Evolutionary conservation across 2,329 filamentous ascomycete genomes (phyloP), one percentile per base, ranked within the genome.

Genomic region (Fusarium cyanostomum): DNA sequence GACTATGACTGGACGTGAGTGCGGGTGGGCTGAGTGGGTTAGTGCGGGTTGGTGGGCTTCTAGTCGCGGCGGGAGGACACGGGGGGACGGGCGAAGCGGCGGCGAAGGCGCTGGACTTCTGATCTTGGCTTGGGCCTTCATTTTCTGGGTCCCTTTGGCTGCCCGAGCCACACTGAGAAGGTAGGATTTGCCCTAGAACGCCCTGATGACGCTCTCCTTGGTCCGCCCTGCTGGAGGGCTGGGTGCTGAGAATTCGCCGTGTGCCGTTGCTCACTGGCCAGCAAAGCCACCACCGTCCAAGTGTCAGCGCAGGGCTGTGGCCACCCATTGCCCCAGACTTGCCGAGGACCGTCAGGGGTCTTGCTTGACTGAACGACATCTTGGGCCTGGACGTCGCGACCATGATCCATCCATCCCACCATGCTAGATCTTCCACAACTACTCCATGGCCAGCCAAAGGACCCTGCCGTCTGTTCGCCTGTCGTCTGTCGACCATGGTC

Each of bases 1-100:
- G 49, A 33, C 30, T 59, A 26, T 69, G 60, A 66, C 60, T 70
- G 65, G 62, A 60, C 44, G 44, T 59, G 41, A 53, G 52, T 57
- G 48, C 50, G 54, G 52, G 67, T 71, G 68, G 68, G 61, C 63
- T 69, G 58, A 61, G 66, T 69, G 67, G 67, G 55, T 59, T 66
- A 38, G 48, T 30, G 59, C 52, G 51, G 52, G 52, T 49, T 61
- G 42, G 60, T 56, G 67, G 67, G 51, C 56, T 66, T 52, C 56
- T 64, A 66, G 66, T 56, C 57, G 48, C 59, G 42, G 46, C 62
- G 57, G 57, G 66, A 68, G 53, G 63, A 67, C 52, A 68, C 51
- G 56, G 56, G 62, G 56, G 57, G 57, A 62, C 44, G 54, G 62
- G 65, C 55, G 60, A 62, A 58, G 62, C 52, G 62, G 56, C 61